Percentiles rank a stretch among this genome's conserved stretches.
Evolutionary conservation across 495 filamentous ascomycete species (phyloP).

Genomic region (Aspergillus diversus): DNA sequence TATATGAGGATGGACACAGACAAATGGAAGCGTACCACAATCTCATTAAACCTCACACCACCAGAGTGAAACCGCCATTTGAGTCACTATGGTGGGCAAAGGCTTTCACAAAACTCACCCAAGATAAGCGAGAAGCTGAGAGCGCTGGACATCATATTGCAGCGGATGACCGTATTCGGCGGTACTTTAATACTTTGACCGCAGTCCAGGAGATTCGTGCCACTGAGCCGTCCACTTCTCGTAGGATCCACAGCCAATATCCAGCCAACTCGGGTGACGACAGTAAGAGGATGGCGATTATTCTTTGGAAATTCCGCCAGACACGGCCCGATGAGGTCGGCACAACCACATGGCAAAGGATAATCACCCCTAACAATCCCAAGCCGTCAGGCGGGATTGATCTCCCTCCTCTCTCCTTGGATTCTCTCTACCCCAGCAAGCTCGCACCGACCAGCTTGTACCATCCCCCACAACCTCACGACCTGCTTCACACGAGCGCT

Average conservation of each 20-base stretch:
- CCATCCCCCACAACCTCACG: conserved; percentile 39
- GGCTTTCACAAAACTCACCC: conserved; percentile 47
- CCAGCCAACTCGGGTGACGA: conserved; percentile 34
- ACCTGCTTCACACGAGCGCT: conserved; percentile 34
- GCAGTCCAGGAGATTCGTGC: conserved; percentile 56
- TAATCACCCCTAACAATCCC: conserved; percentile 51
- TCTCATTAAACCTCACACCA: conserved; percentile 40
- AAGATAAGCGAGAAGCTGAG: conserved; percentile 43
- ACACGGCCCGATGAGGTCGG: conserved; percentile 47
- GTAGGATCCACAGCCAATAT: conserved; percentile 38
- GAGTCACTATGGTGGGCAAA: conserved; percentile 55
- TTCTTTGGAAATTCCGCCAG: conserved; percentile 59
- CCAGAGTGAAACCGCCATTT: conserved; percentile 51
- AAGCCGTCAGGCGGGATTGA: conserved; percentile 39
- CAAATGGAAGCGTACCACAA: conserved; percentile 39
- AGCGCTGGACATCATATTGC: conserved; percentile 39
- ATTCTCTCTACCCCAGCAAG: conserved; percentile 43
- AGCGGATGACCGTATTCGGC: conserved; percentile 42
- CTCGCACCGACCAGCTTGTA: conserved; percentile 37
- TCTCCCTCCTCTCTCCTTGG: conserved; percentile 45
- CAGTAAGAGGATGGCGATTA: conserved; percentile 51
- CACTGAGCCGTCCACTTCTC: conserved; percentile 31
- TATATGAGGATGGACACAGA: conserved; percentile 48
- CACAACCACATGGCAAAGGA: conserved; percentile 55
- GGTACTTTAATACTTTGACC: conserved; percentile 47